Conservation (phyloP, 768 basidiomycete genomes). For the Rhizopogon vulgaris region DNA sequence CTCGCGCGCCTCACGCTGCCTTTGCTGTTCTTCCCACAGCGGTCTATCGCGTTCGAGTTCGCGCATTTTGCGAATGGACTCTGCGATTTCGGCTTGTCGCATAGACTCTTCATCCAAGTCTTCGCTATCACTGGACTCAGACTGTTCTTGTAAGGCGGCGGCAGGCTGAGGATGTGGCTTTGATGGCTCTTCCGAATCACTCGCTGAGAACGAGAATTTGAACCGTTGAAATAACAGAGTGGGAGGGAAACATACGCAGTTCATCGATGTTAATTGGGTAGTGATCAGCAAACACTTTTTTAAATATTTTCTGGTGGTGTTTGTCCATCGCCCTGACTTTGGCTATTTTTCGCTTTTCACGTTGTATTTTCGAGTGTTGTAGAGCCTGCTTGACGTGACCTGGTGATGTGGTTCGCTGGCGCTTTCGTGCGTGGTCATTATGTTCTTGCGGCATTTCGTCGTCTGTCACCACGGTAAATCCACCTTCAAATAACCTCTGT, state of each 20-base stretch:
- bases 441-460: slow-evolving; percentile 27
- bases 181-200: background rate
- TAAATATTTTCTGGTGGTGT: slow-evolving; percentile 25
- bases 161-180: background rate
- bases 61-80: slow-evolving; percentile 61
- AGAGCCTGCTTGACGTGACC: slow-evolving; percentile 21
- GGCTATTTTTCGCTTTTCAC: slow-evolving; percentile 37
- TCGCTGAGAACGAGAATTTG: background rate
- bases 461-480: slow-evolving; percentile 23
- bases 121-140: background rate
- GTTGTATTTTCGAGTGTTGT: slow-evolving; percentile 30
- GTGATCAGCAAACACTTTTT: slow-evolving; percentile 15
- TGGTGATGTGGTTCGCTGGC: slow-evolving; percentile 46
- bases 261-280: slow-evolving; percentile 25
- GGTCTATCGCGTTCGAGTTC: slow-evolving; percentile 62
- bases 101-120: slow-evolving; percentile 29
- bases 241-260: slow-evolving; percentile 10
- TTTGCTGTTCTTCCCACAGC: slow-evolving; percentile 52
- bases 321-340: slow-evolving; percentile 34
- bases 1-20: slow-evolving; percentile 38
- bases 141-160: background rate
- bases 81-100: slow-evolving; percentile 43
- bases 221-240: background rate
- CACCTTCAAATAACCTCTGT: slow-evolving; percentile 7
- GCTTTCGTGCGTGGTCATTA: slow-evolving; percentile 32